Conservation (phyloP, 2,329 filamentous ascomycete species). For the Talaromyces sp. region DNA sequence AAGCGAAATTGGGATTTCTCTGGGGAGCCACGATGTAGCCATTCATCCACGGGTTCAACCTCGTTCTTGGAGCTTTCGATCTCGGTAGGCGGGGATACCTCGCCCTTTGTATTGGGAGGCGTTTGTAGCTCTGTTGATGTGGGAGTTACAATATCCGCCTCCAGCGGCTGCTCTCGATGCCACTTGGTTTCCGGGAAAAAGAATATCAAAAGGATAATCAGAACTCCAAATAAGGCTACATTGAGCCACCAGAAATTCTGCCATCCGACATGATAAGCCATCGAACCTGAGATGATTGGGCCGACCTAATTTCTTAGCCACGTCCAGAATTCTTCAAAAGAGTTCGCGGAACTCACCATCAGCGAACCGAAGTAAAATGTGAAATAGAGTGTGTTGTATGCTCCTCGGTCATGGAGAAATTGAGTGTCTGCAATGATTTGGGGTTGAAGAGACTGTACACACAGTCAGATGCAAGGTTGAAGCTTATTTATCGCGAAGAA, state of each 20-base stretch:
- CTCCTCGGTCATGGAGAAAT: constrained; percentile 63
- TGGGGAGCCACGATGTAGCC: constrained; percentile 54
- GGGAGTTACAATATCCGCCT: neutral
- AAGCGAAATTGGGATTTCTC: constrained; percentile 55
- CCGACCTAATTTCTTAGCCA: constrained; percentile 40
- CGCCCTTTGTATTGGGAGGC: constrained; percentile 9
- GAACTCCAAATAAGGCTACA: constrained; percentile 51
- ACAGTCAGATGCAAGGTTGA: neutral
- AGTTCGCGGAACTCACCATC: constrained; percentile 18
- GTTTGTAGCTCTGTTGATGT: constrained; percentile 5
- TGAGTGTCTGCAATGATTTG: constrained; percentile 61
- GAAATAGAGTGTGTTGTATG: constrained; percentile 62
- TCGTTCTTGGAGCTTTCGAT: neutral
- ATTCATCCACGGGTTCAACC: constrained; percentile 16
- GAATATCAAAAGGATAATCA: constrained; percentile 53
- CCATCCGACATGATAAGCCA: constrained; percentile 59
- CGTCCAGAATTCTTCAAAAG: neutral
- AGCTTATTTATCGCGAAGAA: too few species aligned
- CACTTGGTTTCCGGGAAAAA: constrained; percentile 64
- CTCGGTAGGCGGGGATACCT: constrained; percentile 20
- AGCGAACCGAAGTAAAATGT: constrained; percentile 60
- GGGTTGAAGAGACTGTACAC: neutral
- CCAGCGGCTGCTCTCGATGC: constrained; percentile 43
- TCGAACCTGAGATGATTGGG: constrained; percentile 58
- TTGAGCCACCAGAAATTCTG: constrained; percentile 66